Conservation (phyloP, 176 grass and related monocot genomes). For the Neostapfia colusana region DNA sequence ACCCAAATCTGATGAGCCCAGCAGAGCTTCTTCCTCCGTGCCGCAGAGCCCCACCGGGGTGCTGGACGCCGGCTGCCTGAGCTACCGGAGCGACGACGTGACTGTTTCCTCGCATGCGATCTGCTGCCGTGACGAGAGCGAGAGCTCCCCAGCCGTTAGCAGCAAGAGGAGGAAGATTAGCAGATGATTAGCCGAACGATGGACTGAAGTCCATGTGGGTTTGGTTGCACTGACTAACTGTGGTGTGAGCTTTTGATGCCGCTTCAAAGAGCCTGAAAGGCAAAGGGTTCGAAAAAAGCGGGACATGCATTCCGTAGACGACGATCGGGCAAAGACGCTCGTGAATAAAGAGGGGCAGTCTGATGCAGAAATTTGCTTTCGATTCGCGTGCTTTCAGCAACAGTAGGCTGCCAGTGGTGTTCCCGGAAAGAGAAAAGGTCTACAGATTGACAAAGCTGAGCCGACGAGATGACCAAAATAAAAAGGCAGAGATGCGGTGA, state of each 20-base stretch:
- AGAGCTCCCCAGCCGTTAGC: constrained; percentile 45
- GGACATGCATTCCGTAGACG: constrained; percentile 22
- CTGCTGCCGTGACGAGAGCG: constrained; percentile 26
- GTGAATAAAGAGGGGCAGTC: constrained; percentile 40
- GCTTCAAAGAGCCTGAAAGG: constrained; percentile 37
- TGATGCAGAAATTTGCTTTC: constrained; percentile 3
- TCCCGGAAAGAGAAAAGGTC: constrained; percentile 25
- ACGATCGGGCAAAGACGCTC: constrained; percentile 17
- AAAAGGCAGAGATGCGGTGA: constrained; percentile 28
- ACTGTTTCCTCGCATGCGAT: constrained; percentile 35
- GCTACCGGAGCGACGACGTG: constrained; percentile 55
- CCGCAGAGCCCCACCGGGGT: constrained; percentile 86
- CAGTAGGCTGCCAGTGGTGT: constrained; percentile 12
- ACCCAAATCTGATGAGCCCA: constrained; percentile 22
- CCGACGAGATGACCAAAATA: constrained; percentile 34
- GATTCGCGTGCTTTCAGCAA: constrained; percentile 19
- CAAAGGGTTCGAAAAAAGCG: constrained; percentile 36
- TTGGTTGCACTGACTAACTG: constrained; percentile 20
- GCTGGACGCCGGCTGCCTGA: constrained; percentile 84
- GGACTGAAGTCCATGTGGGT: neutral
- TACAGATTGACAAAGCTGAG: constrained; percentile 37
- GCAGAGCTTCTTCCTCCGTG: constrained; percentile 31
- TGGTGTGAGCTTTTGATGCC: constrained; percentile 28
- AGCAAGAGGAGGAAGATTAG: constrained; percentile 92
- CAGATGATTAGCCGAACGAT: constrained; percentile 52